Evolutionary conservation across 805 yeast genomes (phyloP).

Genomic region (Ogataea henricii): DNA sequence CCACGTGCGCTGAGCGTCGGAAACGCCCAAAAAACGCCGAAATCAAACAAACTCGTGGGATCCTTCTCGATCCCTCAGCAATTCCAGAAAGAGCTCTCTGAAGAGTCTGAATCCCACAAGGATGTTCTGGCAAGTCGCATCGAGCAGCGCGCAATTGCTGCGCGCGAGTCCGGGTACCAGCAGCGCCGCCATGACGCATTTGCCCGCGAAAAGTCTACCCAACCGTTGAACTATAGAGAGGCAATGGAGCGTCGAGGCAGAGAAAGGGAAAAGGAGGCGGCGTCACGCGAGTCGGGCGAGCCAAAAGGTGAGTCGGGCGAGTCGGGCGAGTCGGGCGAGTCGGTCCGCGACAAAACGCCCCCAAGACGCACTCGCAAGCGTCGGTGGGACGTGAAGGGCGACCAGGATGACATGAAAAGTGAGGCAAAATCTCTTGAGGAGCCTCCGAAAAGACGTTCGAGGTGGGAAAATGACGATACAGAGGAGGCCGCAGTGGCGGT

Average conservation of each 20-base stretch:
- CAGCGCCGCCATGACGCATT: constrained; percentile 33
- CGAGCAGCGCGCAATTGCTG: constrained; percentile 31
- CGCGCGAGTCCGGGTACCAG: constrained; percentile 51
- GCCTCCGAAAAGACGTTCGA: constrained; percentile 12
- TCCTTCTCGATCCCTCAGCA: constrained; percentile 28
- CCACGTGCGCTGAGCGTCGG: background rate
- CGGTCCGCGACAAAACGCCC: constrained; percentile 26
- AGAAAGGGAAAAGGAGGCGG: constrained; percentile 42
- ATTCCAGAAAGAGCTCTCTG: constrained; percentile 22
- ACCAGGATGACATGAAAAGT: constrained; percentile 24
- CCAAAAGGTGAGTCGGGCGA: constrained; percentile 24
- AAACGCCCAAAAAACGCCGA: background rate
- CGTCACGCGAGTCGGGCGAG: constrained; percentile 32
- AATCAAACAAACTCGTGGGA: constrained; percentile 16
- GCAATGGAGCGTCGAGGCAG: constrained; percentile 43
- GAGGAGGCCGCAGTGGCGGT: background rate
- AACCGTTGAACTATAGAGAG: constrained; percentile 41
- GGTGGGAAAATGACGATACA: constrained; percentile 21
- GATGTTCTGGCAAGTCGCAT: constrained; percentile 29
- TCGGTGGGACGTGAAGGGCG: constrained; percentile 50
- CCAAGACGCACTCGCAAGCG: constrained; percentile 32
- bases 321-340: constrained; percentile 17
- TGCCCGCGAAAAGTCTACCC: constrained; percentile 13
- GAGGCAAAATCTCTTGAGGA: constrained; percentile 15
- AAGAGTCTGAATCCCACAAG: constrained; percentile 25